These are phyloP conservation scores for Podila clonocystis DNA, from an alignment of 192 early-diverging fungal genomes.

Conservation along the genomic window DNA sequence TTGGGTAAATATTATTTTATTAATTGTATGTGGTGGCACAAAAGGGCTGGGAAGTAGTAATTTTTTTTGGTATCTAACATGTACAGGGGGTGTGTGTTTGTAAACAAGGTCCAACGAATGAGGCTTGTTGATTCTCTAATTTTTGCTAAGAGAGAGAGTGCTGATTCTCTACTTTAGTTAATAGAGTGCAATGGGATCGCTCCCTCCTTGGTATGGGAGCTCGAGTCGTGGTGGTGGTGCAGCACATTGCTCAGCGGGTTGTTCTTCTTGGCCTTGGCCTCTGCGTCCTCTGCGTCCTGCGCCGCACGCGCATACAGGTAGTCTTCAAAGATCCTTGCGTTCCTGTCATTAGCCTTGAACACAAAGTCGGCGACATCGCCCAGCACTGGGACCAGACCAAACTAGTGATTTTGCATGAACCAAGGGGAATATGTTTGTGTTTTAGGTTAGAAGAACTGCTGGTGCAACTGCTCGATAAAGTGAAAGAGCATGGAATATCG, in stretches of 20 bases:
- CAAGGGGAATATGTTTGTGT: slow-evolving; percentile 5
- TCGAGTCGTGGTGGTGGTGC: slow-evolving; percentile 4
- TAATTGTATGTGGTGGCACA: too few species aligned
- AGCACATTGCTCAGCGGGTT: background rate
- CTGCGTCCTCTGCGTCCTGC: slow-evolving; percentile 6
- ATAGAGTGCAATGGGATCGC: too few species aligned
- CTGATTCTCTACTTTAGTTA: too few species aligned
- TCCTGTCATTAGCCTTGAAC: slow-evolving; percentile 61
- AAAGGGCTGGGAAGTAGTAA: too few species aligned
- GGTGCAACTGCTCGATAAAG: background rate
- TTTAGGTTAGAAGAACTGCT: background rate
- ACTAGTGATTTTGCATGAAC: slow-evolving; percentile 17
- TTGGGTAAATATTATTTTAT: too few species aligned
- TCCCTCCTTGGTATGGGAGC: background rate
- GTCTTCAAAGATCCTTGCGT: slow-evolving; percentile 60
- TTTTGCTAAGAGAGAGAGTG: too few species aligned
- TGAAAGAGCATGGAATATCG: background rate
- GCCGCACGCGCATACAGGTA: slow-evolving; percentile 52
- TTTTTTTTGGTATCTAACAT: too few species aligned
- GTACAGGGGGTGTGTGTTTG: too few species aligned
- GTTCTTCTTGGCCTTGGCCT: slow-evolving; percentile 1
- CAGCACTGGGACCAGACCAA: slow-evolving; percentile 59
- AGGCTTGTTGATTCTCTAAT: too few species aligned
- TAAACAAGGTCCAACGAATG: too few species aligned
- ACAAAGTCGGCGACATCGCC: slow-evolving; percentile 63